Evolutionary conservation across 768 basidiomycete species (phyloP).

Genomic region (Leccinum broughii): DNA sequence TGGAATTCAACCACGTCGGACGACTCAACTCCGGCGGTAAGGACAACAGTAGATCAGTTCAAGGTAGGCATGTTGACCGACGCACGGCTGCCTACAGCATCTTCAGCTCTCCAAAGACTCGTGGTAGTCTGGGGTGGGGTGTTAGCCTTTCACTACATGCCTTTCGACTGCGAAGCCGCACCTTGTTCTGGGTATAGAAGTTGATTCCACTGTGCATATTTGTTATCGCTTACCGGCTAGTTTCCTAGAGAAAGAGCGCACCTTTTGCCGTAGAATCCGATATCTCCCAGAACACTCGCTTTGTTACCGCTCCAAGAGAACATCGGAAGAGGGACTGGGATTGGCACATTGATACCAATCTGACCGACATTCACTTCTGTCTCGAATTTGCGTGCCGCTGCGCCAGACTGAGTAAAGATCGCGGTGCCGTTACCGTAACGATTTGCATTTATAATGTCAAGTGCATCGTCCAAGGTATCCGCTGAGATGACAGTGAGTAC

Average conservation of each 20-base stretch:
- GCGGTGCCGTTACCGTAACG: conserved; percentile 92
- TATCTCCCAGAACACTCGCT: conserved; percentile 80
- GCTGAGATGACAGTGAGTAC: conserved; percentile 77
- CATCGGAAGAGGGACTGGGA: conserved; percentile 92
- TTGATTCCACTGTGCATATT: conserved; percentile 66
- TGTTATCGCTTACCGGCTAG: neutral
- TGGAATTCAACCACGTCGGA: conserved; percentile 8
- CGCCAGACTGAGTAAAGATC: conserved; percentile 95
- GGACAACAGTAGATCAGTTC: conserved; percentile 27
- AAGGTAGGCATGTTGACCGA: conserved; percentile 87
- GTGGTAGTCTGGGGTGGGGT: conserved; percentile 70
- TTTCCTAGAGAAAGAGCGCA: conserved; percentile 27
- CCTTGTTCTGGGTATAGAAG: conserved; percentile 97
- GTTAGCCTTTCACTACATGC: conserved; percentile 8
- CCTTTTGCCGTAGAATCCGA: conserved; percentile 91
- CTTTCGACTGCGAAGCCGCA: conserved; percentile 21
- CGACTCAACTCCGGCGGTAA: neutral
- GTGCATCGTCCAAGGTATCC: conserved; percentile 85
- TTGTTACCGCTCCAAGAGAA: conserved; percentile 98
- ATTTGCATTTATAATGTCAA: conserved; percentile 88
- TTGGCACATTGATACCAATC: conserved; percentile 91
- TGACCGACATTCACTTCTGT: conserved; percentile 84
- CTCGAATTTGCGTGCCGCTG: conserved; percentile 94
- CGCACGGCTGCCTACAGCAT: conserved; percentile 76
- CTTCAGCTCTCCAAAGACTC: conserved; percentile 88